Percentiles rank a stretch among this genome's conserved stretches.
Conservation (phyloP, 1,284 basidiomycete genomes). For the Coniophora puteana region DNA sequence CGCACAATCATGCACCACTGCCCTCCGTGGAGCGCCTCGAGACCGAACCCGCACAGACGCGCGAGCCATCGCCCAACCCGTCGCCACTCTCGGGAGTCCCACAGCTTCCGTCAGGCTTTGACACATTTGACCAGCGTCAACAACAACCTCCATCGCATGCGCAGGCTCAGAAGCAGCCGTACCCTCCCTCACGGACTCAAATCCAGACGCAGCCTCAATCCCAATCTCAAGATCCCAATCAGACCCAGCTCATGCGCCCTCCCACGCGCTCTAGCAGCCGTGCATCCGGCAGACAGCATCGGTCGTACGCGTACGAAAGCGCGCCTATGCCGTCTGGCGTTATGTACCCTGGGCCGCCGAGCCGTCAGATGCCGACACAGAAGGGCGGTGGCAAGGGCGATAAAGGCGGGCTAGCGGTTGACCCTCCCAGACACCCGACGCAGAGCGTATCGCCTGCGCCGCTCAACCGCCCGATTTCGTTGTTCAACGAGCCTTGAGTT, state of each 20-base stretch:
- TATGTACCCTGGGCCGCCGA: conserved; percentile 28
- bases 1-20: conserved; percentile 20
- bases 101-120: no score
- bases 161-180: conserved; percentile 16
- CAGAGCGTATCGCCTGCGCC: conserved; percentile 24
- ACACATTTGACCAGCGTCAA: no score
- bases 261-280: conserved; percentile 28
- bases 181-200: conserved; percentile 23
- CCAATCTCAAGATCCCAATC: conserved; percentile 15
- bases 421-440: conserved; percentile 9
- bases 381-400: conserved; percentile 4
- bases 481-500: conserved; percentile 13
- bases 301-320: conserved; percentile 25
- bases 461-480: conserved; percentile 25
- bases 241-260: conserved; percentile 41
- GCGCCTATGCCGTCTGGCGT: conserved; percentile 29
- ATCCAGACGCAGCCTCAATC: conserved; percentile 15
- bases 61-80: no score
- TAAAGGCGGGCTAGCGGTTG: conserved; percentile 1
- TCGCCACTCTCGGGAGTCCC: no score
- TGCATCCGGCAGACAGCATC: conserved; percentile 12
- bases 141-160: background rate
- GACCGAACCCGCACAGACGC: background rate
- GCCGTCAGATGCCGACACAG: conserved; percentile 23
- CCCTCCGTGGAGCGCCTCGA: conserved; percentile 13